Base-by-base conservation (phyloP, 352 stramenopile species). In the Nothophytophthora sp. region DNA sequence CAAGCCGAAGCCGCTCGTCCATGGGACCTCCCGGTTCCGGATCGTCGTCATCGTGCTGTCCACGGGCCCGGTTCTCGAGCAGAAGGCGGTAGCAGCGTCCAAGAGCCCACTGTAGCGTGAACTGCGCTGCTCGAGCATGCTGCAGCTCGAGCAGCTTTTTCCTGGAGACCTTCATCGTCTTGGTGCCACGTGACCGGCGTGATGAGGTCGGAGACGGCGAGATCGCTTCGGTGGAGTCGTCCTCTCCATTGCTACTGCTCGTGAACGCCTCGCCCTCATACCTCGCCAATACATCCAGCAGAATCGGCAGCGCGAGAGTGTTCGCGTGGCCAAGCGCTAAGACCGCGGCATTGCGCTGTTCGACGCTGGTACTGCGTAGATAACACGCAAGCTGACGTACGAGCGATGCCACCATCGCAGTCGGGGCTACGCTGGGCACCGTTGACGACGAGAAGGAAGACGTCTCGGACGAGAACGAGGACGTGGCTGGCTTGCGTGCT, bases 251-350 rank as follows among this genome's bases (percentile, higher is more conserved):
- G 23, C n/a, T 28, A 12, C 22, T 34, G 19, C 36, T 28, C 12
- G 25, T 47, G 27, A 90, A 90, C 5, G 70, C 76, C 19, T 90
- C 80, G 1, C 30, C 18, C 37, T 93, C 78, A 18, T 76, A 80
- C 20, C 72, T 79, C 11, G 41, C 52, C 3, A 93, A 41, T 11
- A 77, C 60, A n/a, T 90, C 78, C 2, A 76, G 29, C 1, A 93
- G 20, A 23, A 75, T 69, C 0, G 63, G 23, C 3, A 82, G 35
- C 13, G 55, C 28, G 67, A 71, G 5, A 35, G 68, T 25, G 50
- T 28, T 39, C 62, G 72, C 4, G 63, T 88, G 34, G 24, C 82
- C 71, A 4, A 93, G 56, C 2, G 69, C 74, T 3, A 93, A 36
- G 1, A 90, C 61, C 1, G 61, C 78, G 5, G 67, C 59, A 38